Conservation (phyloP, 495 filamentous ascomycete genomes). For the Staphylotrichum tortipilum region DNA sequence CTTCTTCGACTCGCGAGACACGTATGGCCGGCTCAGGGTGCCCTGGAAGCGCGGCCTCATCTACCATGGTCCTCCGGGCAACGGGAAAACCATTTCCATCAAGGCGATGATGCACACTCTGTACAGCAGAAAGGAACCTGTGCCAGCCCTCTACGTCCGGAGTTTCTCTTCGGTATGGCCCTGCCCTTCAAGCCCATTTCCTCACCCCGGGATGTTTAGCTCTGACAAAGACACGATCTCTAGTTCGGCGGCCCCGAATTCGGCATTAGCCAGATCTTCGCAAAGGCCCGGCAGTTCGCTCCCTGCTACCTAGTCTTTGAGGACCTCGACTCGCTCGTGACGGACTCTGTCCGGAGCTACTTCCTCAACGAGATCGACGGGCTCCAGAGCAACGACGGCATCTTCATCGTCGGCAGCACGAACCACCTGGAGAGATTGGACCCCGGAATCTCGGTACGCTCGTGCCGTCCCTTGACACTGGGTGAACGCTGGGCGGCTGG, state of each 20-base stretch:
- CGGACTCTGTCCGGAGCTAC: slow-evolving; percentile 45
- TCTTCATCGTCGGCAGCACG: slow-evolving; percentile 56
- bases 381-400: slow-evolving; percentile 56
- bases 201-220: no score
- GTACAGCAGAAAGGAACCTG: slow-evolving; percentile 28
- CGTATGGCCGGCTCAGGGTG: slow-evolving; percentile 50
- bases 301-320: slow-evolving; percentile 53
- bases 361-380: slow-evolving; percentile 69
- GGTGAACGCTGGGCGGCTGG: not conserved
- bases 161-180: slow-evolving; percentile 27
- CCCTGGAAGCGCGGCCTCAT: slow-evolving; percentile 49
- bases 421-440: slow-evolving; percentile 54
- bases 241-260: slow-evolving; percentile 34
- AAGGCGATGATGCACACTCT: slow-evolving; percentile 57
- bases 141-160: slow-evolving; percentile 32
- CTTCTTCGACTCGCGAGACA: slow-evolving; percentile 49
- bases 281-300: slow-evolving; percentile 41
- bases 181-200: slow-evolving; percentile 25
- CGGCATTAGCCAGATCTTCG: slow-evolving; percentile 42
- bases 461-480: not conserved
- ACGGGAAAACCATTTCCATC: slow-evolving; percentile 62
- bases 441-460: slow-evolving; percentile 44
- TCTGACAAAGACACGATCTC: slow-evolving; percentile 1
- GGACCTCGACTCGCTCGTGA: slow-evolving; percentile 57
- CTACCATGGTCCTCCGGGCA: slow-evolving; percentile 52